These are phyloP conservation scores for Globisporangium camurandrum DNA, from an alignment of 352 stramenopile species.

Conservation along the genomic window DNA sequence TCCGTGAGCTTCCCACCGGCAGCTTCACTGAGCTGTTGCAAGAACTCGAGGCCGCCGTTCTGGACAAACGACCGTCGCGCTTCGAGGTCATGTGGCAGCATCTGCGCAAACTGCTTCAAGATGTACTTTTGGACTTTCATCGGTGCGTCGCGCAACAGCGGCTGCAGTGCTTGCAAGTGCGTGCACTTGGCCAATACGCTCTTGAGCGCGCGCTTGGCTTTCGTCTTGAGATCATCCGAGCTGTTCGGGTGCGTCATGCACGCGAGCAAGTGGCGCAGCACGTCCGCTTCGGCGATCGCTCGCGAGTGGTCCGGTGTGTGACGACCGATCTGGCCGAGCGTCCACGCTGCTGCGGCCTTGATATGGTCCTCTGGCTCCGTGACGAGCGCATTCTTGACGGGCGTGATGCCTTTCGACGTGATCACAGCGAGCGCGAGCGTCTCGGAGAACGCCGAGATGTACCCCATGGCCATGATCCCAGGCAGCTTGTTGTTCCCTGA, in stretches of 20 bases:
- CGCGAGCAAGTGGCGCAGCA: constrained; percentile 89
- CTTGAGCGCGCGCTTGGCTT: constrained; percentile 92
- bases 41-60: constrained; percentile 90
- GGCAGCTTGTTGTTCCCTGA: constrained; percentile 91
- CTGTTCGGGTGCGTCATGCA: constrained; percentile 90
- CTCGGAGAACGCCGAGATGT: constrained; percentile 94
- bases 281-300: constrained; percentile 89
- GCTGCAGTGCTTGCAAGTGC: constrained; percentile 90
- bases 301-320: constrained; percentile 92
- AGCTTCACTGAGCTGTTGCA: constrained; percentile 90
- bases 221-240: constrained; percentile 92
- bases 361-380: constrained; percentile 94
- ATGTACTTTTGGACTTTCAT: constrained; percentile 97
- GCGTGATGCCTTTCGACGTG: constrained; percentile 89
- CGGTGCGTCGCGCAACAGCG: constrained; percentile 86
- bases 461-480: constrained; percentile 94
- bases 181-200: constrained; percentile 93
- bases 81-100: constrained; percentile 91
- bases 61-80: constrained; percentile 90
- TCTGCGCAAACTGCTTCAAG: constrained; percentile 92
- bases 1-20: constrained; percentile 91
- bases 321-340: constrained; percentile 91
- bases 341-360: constrained; percentile 93
- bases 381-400: constrained; percentile 90
- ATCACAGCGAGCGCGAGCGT: constrained; percentile 92